phyloP scores from a whole-genome alignment of 2,329 filamentous ascomycete genomes.

The Sphaerulina populicola region DNA sequence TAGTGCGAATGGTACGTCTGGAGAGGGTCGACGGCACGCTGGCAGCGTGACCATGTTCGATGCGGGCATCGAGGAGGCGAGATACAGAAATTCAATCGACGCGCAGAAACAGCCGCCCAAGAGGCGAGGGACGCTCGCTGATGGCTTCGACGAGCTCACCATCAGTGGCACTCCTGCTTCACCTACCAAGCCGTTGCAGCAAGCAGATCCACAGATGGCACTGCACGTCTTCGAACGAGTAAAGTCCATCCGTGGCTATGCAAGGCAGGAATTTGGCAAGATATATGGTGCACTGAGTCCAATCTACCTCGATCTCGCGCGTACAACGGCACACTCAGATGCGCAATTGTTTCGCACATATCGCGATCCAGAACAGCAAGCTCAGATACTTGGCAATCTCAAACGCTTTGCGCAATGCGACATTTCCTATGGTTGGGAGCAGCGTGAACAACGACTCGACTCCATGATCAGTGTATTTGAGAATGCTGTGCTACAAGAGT shows the following conservation, averaged over 20 bases:
- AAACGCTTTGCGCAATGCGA: slow-evolving; percentile 72
- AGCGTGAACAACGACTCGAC: slow-evolving; percentile 62
- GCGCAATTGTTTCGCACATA: slow-evolving; percentile 81
- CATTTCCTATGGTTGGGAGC: slow-evolving; percentile 62
- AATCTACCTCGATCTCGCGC: slow-evolving; percentile 76
- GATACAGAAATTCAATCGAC: slow-evolving; percentile 39
- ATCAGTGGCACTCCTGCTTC: slow-evolving; percentile 35
- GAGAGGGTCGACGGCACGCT: slow-evolving; percentile 27
- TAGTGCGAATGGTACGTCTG: slow-evolving; percentile 33
- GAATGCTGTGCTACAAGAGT: slow-evolving; percentile 80
- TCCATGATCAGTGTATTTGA: slow-evolving; percentile 78
- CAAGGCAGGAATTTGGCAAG: slow-evolving; percentile 82
- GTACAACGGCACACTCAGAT: slow-evolving; percentile 64
- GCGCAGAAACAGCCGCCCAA: slow-evolving; percentile 22
- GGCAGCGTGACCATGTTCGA: slow-evolving; percentile 63
- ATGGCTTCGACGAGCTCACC: slow-evolving; percentile 74
- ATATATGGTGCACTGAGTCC: slow-evolving; percentile 81
- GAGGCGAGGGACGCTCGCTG: slow-evolving; percentile 39
- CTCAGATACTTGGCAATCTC: slow-evolving; percentile 77
- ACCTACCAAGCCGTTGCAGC: slow-evolving; percentile 1
- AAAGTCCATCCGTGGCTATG: slow-evolving; percentile 72
- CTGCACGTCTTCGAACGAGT: slow-evolving; percentile 62
- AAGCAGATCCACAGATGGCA: slow-evolving; percentile 52
- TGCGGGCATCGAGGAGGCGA: slow-evolving; percentile 58
- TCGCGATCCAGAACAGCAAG: slow-evolving; percentile 80